phyloP scores from a whole-genome alignment of 2,329 filamentous ascomycete species.

The Bipolaris bicolor region DNA sequence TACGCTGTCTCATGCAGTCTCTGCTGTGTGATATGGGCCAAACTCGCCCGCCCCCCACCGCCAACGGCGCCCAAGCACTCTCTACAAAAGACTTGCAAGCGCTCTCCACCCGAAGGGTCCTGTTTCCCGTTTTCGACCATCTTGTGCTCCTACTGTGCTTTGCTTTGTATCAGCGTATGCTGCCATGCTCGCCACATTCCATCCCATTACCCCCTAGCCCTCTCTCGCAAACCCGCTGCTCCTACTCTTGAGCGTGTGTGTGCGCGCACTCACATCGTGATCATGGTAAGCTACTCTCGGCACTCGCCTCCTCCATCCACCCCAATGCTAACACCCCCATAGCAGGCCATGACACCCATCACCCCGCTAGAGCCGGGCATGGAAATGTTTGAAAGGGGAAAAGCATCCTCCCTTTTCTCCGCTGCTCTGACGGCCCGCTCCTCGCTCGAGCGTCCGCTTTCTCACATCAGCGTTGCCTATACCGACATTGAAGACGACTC shows the following conservation, averaged over 20 bases:
- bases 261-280: conserved; percentile 29
- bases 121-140: conserved; percentile 46
- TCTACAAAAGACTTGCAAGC: conserved; percentile 53
- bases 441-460: conserved; percentile 64
- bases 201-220: conserved; percentile 32
- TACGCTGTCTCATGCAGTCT: conserved; percentile 44
- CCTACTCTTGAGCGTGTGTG: conserved; percentile 24
- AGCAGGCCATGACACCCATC: conserved; percentile 55
- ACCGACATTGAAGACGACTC: conserved; percentile 71
- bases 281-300: conserved; percentile 44
- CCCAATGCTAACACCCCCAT: conserved; percentile 27
- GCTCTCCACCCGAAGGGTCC: conserved; percentile 51
- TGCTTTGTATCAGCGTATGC: conserved; percentile 37
- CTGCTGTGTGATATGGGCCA: conserved; percentile 36
- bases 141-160: conserved; percentile 30
- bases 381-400: conserved; percentile 58
- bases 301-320: neutral
- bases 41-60: conserved; percentile 43
- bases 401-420: conserved; percentile 65
- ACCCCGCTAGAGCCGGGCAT: conserved; percentile 52
- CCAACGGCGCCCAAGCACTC: conserved; percentile 38
- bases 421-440: conserved; percentile 44
- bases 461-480: conserved; percentile 78
- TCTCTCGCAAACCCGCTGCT: conserved; percentile 19
- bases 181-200: conserved; percentile 40